These are phyloP conservation scores for Cordyceps fumosorosea DNA, from an alignment of 2,329 filamentous ascomycete genomes.

Conservation along the genomic window DNA sequence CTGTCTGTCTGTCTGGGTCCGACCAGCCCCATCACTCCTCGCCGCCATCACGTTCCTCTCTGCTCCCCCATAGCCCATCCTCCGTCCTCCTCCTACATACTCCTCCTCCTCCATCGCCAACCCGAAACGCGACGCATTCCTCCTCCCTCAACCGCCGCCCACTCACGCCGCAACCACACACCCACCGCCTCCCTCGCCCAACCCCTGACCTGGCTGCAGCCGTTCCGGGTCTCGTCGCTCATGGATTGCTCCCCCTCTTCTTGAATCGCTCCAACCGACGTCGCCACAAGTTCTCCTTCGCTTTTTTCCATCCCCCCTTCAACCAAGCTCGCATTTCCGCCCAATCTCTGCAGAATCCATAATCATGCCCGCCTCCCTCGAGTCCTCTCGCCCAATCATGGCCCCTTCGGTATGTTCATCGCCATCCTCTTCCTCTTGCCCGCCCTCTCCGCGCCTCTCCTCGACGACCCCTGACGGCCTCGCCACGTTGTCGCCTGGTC, in stretches of 20 bases:
- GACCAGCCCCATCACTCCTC: background rate
- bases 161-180: background rate
- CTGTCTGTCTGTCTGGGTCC: background rate
- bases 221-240: conserved; percentile 8
- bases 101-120: background rate
- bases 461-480: background rate
- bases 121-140: background rate
- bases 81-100: background rate
- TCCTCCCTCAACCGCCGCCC: background rate
- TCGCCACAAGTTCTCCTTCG: background rate
- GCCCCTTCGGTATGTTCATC: conserved; percentile 49
- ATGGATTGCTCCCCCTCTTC: background rate
- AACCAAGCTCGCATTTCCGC: background rate
- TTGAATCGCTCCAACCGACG: background rate
- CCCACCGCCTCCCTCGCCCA: background rate
- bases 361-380: conserved; percentile 51
- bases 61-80: too few species aligned
- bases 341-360: background rate
- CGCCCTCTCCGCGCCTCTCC: conserved; percentile 7
- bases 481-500: background rate
- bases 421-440: background rate
- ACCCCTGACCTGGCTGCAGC: background rate
- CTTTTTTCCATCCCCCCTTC: background rate
- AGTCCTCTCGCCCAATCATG: conserved; percentile 57
- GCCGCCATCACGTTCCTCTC: background rate